These are phyloP conservation scores for Ceratorhiza oryzae-sativae DNA, from an alignment of 1,284 basidiomycete genomes.

Conservation along the genomic window DNA sequence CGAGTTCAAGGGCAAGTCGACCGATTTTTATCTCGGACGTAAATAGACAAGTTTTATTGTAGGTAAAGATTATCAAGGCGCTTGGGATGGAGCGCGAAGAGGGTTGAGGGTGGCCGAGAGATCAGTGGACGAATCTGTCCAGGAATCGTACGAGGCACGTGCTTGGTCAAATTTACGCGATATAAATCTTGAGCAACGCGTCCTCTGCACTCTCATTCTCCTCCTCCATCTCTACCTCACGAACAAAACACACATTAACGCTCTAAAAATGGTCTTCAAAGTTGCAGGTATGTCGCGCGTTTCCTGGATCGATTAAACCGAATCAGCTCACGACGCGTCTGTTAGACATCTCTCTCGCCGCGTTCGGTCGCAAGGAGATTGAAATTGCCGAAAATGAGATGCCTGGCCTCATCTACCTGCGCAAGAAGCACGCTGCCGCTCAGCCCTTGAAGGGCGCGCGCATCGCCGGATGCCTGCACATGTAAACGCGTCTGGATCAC, in stretches of 20 bases:
- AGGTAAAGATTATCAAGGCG: slow-evolving; percentile 33
- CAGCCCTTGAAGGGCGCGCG: slow-evolving; percentile 95
- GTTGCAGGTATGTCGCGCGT: slow-evolving; percentile 67
- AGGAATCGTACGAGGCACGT: slow-evolving; percentile 39
- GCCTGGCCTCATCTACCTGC: slow-evolving; percentile 93
- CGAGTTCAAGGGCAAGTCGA: not conserved
- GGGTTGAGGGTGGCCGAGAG: slow-evolving; percentile 23
- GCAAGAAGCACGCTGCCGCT: slow-evolving; percentile 80
- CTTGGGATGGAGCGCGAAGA: not conserved
- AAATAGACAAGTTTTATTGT: not conserved
- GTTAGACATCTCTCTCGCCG: slow-evolving; percentile 92
- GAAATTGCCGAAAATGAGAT: slow-evolving; percentile 97
- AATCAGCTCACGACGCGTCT: slow-evolving; percentile 41
- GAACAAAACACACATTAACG: slow-evolving; percentile 43
- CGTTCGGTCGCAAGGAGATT: slow-evolving; percentile 97
- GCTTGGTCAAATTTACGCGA: slow-evolving; percentile 52
- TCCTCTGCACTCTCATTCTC: slow-evolving; percentile 47
- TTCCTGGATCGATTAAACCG: not conserved
- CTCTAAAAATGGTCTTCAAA: slow-evolving; percentile 79
- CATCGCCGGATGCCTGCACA: slow-evolving; percentile 97
- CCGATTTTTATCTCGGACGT: slow-evolving; percentile 10
- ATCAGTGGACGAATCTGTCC: slow-evolving; percentile 16
- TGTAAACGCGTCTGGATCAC: slow-evolving; percentile 61
- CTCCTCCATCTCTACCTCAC: slow-evolving; percentile 44
- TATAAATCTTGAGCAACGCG: slow-evolving; percentile 46